Conservation (phyloP, 2,329 filamentous ascomycete genomes). For the Ampelomyces quisqualis region DNA sequence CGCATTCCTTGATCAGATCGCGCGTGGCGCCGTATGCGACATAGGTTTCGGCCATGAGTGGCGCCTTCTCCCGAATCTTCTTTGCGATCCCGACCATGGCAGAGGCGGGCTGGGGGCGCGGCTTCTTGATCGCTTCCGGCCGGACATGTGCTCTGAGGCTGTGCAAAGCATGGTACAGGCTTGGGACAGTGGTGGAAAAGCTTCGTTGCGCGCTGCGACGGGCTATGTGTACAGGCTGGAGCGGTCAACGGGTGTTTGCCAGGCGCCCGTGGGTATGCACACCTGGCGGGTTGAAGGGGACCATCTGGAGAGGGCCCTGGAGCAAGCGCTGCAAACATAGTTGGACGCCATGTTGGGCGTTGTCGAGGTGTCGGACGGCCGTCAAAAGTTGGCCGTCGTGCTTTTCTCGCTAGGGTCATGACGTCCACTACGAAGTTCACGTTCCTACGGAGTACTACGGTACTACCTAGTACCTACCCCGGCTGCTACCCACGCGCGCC, state of each 20-base stretch:
- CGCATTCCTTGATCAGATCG: conserved; percentile 73
- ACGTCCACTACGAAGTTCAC: conserved; percentile 39
- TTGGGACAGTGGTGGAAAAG: conserved; percentile 27
- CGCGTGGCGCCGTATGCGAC: conserved; percentile 78
- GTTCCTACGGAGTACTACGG: too few relatives aligned
- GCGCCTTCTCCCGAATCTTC: conserved; percentile 36
- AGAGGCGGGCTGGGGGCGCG: conserved; percentile 12
- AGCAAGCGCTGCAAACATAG: conserved; percentile 42
- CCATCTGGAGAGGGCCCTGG: conserved; percentile 25
- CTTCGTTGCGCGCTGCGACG: conserved; percentile 22
- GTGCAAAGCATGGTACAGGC: conserved; percentile 26
- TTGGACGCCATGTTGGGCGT: conserved; percentile 37
- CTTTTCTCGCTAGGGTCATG: conserved; percentile 32
- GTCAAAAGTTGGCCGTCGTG: conserved; percentile 31
- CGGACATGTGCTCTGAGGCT: conserved; percentile 17
- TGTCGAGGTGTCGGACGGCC: conserved; percentile 4
- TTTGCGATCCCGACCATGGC: conserved; percentile 28
- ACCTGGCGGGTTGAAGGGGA: conserved; percentile 23
- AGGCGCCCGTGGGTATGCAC: conserved; percentile 1
- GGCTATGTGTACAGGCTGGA: conserved; percentile 22
- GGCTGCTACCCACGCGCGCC: too few relatives aligned
- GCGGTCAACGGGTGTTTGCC: conserved; percentile 15
- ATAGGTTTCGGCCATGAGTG: conserved; percentile 61
- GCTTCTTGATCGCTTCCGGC: conserved; percentile 21
- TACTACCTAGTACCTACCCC: too few relatives aligned